phyloP scores from a whole-genome alignment of 441 rosid genomes.

The Breynia disticha region DNA sequence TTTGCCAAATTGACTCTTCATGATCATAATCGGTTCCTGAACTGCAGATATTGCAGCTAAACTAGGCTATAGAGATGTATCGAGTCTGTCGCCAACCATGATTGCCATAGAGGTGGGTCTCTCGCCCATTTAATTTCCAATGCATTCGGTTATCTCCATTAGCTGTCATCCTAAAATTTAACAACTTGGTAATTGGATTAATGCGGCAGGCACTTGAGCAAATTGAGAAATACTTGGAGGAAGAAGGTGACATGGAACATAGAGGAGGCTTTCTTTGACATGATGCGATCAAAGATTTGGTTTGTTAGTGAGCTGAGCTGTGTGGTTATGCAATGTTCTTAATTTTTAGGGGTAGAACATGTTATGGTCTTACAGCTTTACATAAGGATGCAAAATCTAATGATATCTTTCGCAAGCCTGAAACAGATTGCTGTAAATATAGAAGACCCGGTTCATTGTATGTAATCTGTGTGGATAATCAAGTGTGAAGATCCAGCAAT shows the following conservation, averaged over 20 bases:
- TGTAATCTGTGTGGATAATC: too few relatives aligned
- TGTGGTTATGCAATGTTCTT: too few relatives aligned
- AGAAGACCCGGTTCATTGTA: too few relatives aligned
- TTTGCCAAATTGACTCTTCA: not conserved
- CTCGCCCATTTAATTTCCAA: not conserved
- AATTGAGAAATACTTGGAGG: conserved; percentile 29
- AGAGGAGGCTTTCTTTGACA: conserved; percentile 2
- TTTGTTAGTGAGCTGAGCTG: not conserved
- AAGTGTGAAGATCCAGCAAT: too few relatives aligned
- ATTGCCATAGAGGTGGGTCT: conserved; percentile 65
- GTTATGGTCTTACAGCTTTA: too few relatives aligned
- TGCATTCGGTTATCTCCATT: not conserved
- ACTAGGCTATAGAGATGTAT: conserved; percentile 43
- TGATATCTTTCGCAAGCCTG: too few relatives aligned
- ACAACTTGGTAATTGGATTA: conserved; percentile 7
- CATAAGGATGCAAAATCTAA: too few relatives aligned
- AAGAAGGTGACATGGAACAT: conserved; percentile 14
- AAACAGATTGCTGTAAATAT: too few relatives aligned
- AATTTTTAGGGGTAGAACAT: too few relatives aligned
- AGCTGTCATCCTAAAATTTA: too few relatives aligned
- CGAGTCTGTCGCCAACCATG: conserved; percentile 45
- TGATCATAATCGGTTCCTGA: not conserved
- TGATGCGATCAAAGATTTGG: conserved; percentile 1
- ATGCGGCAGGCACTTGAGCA: conserved; percentile 41
- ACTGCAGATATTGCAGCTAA: conserved; percentile 64